phyloP scores from a whole-genome alignment of 768 basidiomycete species.

The Podaxis mareebaensis region DNA sequence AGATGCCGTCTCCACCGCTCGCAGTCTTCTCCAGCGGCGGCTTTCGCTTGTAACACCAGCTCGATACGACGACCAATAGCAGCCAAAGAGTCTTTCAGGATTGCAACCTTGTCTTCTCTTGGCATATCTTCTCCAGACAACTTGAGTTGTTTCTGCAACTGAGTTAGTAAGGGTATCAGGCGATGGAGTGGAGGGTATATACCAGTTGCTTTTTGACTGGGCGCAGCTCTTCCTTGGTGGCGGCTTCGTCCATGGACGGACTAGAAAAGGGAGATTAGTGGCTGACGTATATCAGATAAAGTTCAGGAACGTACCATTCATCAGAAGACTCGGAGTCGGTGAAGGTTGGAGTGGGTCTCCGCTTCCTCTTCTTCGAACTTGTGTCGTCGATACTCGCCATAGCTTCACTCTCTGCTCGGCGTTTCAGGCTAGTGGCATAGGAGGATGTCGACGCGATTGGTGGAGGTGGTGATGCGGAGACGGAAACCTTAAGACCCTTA shows the following conservation, averaged over 20 bases:
- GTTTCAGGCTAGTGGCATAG: constrained; percentile 60
- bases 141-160: constrained; percentile 86
- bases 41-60: constrained; percentile 71
- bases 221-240: constrained; percentile 92
- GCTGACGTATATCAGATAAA: constrained; percentile 1
- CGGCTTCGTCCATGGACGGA: constrained; percentile 91
- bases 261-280: constrained; percentile 36
- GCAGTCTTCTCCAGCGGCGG: constrained; percentile 76
- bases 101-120: constrained; percentile 93
- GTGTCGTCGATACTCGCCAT: constrained; percentile 78
- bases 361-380: constrained; percentile 75
- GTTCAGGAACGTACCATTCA: constrained; percentile 65
- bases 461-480: constrained; percentile 66
- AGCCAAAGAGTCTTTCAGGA: constrained; percentile 92
- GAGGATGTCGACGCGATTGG: constrained; percentile 70
- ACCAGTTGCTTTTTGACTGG: constrained; percentile 97
- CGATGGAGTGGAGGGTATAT: constrained; percentile 27
- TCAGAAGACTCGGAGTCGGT: constrained; percentile 94
- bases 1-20: constrained; percentile 90
- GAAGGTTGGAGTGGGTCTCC: constrained; percentile 94
- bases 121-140: constrained; percentile 90
- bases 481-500: constrained; percentile 59
- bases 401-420: constrained; percentile 84
- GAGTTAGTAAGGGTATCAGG: constrained; percentile 17
- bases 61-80: constrained; percentile 95